Percentiles rank a stretch among this genome's conserved stretches.
Evolutionary conservation across 352 stramenopile genomes (phyloP).

Genomic region (Phytophthora aleatoria): DNA sequence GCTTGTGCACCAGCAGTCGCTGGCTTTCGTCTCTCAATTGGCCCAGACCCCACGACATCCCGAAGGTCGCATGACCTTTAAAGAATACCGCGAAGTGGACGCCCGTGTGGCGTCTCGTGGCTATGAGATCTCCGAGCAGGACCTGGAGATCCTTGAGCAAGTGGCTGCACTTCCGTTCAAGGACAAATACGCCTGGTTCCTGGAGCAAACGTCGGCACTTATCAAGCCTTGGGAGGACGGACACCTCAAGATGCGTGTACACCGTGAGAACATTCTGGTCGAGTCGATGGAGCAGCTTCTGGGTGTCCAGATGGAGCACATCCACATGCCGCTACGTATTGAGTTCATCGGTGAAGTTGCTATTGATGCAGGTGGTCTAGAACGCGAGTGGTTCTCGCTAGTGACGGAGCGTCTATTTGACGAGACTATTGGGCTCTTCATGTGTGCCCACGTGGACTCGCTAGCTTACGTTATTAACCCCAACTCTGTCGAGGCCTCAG

Average conservation of each 20-base stretch:
- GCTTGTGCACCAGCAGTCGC: constrained; percentile 79
- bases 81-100: constrained; percentile 88
- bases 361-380: constrained; percentile 89
- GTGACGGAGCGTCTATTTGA: constrained; percentile 89
- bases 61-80: constrained; percentile 88
- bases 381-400: constrained; percentile 90
- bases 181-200: constrained; percentile 89
- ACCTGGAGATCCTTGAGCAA: constrained; percentile 87
- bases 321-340: constrained; percentile 87
- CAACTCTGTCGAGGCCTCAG: constrained; percentile 82
- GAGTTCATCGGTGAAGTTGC: constrained; percentile 90
- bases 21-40: constrained; percentile 87
- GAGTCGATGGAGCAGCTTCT: constrained; percentile 87
- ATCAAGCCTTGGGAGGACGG: constrained; percentile 88
- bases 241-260: constrained; percentile 85
- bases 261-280: constrained; percentile 84
- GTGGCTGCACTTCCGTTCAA: constrained; percentile 86
- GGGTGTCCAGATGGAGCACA: constrained; percentile 86
- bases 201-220: constrained; percentile 81
- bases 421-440: constrained; percentile 87
- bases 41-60: constrained; percentile 82
- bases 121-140: constrained; percentile 89
- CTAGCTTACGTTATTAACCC: constrained; percentile 84
- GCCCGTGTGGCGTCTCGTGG: constrained; percentile 81
- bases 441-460: constrained; percentile 82